A percentile compares a stretch with the other conserved stretches of the same genome.
phyloP scores from a whole-genome alignment of 257 asterid genomes.

The Forsythia viridissima region DNA sequence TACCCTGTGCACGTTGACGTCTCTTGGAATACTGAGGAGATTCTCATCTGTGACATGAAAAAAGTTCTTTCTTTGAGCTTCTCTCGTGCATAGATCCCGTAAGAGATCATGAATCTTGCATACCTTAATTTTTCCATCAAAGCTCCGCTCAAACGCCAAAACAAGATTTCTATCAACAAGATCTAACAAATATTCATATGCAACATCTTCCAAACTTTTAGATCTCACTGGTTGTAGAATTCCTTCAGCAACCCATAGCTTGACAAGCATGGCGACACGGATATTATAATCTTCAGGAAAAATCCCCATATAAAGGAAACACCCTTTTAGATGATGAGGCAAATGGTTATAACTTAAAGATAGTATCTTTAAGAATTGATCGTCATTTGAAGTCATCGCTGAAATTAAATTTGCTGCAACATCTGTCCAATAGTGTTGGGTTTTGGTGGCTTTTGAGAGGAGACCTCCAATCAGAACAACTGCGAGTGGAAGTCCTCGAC shows the following conservation, averaged over 20 bases:
- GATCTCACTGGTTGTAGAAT: neutral
- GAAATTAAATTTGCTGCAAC: constrained; percentile 11
- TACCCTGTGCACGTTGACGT: neutral
- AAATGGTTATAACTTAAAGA: constrained; percentile 26
- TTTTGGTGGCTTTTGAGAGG: constrained; percentile 10
- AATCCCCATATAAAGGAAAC: constrained; percentile 22
- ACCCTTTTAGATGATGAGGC: constrained; percentile 21
- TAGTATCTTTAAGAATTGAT: neutral
- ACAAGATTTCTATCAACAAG: constrained; percentile 26
- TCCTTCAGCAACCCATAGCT: constrained; percentile 33
- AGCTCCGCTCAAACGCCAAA: neutral
- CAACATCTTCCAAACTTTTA: constrained; percentile 14
- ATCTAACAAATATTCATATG: constrained; percentile 15
- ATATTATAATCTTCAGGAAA: constrained; percentile 23
- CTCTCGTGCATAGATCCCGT: constrained; percentile 9
- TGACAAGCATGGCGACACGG: constrained; percentile 7
- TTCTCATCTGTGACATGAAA: neutral
- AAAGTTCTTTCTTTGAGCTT: constrained; percentile 8
- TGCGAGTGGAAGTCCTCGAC: constrained; percentile 33
- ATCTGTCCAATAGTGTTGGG: constrained; percentile 6
- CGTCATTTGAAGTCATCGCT: neutral
- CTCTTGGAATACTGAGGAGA: neutral
- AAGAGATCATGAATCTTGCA: constrained; percentile 29
- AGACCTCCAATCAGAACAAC: constrained; percentile 27
- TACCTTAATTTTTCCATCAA: constrained; percentile 1